phyloP scores from a whole-genome alignment of 495 filamentous ascomycete genomes.

The Cercophora newfieldiana region DNA sequence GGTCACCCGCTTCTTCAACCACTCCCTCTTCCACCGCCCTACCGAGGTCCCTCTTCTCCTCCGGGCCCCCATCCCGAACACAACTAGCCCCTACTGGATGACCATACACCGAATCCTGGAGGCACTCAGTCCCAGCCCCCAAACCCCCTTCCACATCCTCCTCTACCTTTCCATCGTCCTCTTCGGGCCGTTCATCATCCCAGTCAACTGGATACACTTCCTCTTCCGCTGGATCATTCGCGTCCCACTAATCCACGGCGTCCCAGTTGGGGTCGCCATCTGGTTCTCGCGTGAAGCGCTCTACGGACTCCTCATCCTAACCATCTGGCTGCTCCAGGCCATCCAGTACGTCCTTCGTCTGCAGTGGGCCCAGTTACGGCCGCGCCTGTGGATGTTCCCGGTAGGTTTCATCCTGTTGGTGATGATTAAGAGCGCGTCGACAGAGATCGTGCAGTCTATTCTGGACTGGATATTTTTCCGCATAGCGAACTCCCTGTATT shows the following conservation, averaged over 20 bases:
- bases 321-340: no score
- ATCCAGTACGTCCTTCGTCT: no score
- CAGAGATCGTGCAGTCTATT: not conserved
- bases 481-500: not conserved
- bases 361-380: no score
- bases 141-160: not conserved
- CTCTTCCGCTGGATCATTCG: no score
- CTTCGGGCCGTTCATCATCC: no score
- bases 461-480: not conserved
- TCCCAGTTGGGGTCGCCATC: no score
- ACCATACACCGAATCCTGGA: not conserved
- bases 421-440: not conserved
- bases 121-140: not conserved
- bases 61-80: not conserved
- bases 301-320: no score
- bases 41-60: not conserved
- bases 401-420: not conserved
- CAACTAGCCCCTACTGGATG: not conserved
- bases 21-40: not conserved
- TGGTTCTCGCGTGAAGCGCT: no score
- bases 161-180: not conserved
- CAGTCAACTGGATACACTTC: no score
- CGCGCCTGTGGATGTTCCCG: not conserved
- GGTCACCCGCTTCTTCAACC: not conserved
- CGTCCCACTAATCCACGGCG: no score